phyloP scores from a whole-genome alignment of 345 rosid genomes.

The Lepidium aucheri region DNA sequence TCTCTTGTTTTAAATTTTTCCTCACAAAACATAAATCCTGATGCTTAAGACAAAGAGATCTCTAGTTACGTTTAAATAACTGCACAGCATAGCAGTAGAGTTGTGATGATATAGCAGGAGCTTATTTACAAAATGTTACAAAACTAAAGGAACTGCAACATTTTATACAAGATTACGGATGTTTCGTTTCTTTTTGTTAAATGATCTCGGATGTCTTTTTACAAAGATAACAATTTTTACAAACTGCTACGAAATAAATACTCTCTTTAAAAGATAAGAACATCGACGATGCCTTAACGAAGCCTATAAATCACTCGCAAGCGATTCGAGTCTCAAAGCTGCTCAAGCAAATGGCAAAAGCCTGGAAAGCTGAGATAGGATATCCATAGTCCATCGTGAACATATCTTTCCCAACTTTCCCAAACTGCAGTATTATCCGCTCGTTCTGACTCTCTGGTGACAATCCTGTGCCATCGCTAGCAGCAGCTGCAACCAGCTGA shows the following conservation, averaged over 20 bases:
- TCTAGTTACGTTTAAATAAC: background rate
- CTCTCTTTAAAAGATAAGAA: background rate
- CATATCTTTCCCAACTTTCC: slow-evolving; percentile 71
- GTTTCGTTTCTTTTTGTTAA: background rate
- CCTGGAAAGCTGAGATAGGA: slow-evolving; percentile 72
- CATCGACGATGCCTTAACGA: background rate
- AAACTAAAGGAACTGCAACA: background rate
- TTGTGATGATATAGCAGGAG: background rate
- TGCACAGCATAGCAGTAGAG: background rate
- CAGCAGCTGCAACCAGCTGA: slow-evolving; percentile 27
- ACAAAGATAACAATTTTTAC: slow-evolving; percentile 10
- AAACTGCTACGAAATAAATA: background rate
- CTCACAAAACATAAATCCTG: background rate
- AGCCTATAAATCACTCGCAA: slow-evolving; percentile 40
- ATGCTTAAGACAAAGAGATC: background rate
- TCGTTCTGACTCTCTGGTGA: slow-evolving; percentile 32
- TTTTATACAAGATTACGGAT: background rate
- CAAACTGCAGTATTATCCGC: slow-evolving; percentile 58
- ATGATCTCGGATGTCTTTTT: background rate
- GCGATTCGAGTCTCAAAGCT: slow-evolving; percentile 77
- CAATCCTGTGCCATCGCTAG: slow-evolving; percentile 30
- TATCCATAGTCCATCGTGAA: slow-evolving; percentile 76
- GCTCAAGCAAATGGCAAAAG: slow-evolving; percentile 73
- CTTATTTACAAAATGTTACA: background rate
- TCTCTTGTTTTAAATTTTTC: background rate